These are phyloP conservation scores for Sugiyamaella sp. DNA, from an alignment of 1,139 yeast genomes.

Conservation along the genomic window DNA sequence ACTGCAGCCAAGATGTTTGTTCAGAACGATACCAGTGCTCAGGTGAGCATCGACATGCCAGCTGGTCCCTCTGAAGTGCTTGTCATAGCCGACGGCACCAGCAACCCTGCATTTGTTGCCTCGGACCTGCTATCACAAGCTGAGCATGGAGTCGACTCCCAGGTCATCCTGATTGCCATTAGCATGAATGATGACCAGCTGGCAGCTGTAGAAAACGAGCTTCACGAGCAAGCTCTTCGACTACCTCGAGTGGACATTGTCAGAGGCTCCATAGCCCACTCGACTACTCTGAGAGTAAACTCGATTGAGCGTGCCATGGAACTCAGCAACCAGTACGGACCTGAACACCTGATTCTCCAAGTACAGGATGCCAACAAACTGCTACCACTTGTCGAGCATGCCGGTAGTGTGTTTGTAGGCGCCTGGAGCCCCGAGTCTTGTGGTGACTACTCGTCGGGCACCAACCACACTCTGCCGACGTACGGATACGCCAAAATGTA, in stretches of 20 bases:
- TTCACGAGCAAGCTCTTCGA: conserved; percentile 78
- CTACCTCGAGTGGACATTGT: conserved; percentile 94
- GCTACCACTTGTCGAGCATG: conserved; percentile 79
- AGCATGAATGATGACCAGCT: conserved; percentile 63
- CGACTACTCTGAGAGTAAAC: conserved; percentile 72
- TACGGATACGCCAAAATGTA: conserved; percentile 98
- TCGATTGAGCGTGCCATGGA: conserved; percentile 75
- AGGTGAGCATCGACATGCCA: conserved; percentile 98
- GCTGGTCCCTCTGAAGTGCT: conserved; percentile 99
- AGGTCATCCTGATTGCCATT: conserved; percentile 88
- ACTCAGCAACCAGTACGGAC: conserved; percentile 89
- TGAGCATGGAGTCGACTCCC: conserved; percentile 98
- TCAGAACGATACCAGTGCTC: conserved; percentile 91
- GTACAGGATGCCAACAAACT: conserved; percentile 72
- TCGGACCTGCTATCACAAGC: conserved; percentile 96
- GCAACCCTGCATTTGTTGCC: conserved; percentile 96
- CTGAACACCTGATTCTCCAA: conserved; percentile 95
- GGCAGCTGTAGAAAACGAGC: conserved; percentile 73
- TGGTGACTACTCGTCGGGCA: conserved; percentile 97
- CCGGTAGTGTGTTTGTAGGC: conserved; percentile 97
- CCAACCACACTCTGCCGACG: conserved; percentile 96
- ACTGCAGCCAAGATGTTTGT: conserved; percentile 99
- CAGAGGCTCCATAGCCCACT: conserved; percentile 88
- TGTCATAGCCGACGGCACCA: conserved; percentile 82
- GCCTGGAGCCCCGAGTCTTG: conserved; percentile 96